phyloP scores from a whole-genome alignment of 805 yeast species.

The Wickerhamiella shivajii region DNA sequence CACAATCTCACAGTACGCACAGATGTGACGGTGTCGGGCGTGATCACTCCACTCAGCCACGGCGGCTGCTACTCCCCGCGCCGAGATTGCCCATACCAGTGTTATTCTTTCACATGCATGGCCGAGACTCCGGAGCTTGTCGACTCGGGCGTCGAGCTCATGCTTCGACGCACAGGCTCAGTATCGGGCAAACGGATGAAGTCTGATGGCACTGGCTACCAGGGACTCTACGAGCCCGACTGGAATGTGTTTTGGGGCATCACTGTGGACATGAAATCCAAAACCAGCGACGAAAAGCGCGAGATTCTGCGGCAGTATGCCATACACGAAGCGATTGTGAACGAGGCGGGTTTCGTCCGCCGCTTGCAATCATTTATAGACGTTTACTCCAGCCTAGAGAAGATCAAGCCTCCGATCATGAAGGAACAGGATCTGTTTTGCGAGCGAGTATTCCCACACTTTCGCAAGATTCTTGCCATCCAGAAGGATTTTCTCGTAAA shows the following conservation, averaged over 20 bases:
- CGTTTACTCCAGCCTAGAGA: slow-evolving; percentile 35
- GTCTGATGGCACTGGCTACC: slow-evolving; percentile 5
- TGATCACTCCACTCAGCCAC: slow-evolving; percentile 23
- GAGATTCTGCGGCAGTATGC: slow-evolving; percentile 60
- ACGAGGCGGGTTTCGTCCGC: slow-evolving; percentile 55
- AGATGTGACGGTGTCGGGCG: slow-evolving; percentile 19
- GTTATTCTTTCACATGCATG: slow-evolving; percentile 21
- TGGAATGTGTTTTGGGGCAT: slow-evolving; percentile 19
- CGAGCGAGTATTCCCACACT: slow-evolving; percentile 42
- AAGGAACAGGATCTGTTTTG: slow-evolving; percentile 42
- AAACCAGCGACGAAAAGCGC: slow-evolving; percentile 6
- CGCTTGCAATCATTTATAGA: slow-evolving; percentile 52
- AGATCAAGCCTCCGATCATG: slow-evolving; percentile 31
- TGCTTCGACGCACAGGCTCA: slow-evolving; percentile 4
- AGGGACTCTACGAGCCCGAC: slow-evolving; percentile 16
- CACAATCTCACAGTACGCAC: slow-evolving; percentile 1
- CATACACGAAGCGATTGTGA: slow-evolving; percentile 56
- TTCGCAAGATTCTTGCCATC: slow-evolving; percentile 37
- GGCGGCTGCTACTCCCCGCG: slow-evolving; percentile 24
- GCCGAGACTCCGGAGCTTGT: slow-evolving; percentile 10
- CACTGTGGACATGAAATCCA: slow-evolving; percentile 15
- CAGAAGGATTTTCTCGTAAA: slow-evolving; percentile 47
- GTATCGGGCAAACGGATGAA: slow-evolving; percentile 1
- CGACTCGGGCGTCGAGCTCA: not conserved
- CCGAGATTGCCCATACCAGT: slow-evolving; percentile 12